These are phyloP conservation scores for Wickerhamomyces bisporus DNA, from an alignment of 805 yeast species.

Conservation along the genomic window DNA sequence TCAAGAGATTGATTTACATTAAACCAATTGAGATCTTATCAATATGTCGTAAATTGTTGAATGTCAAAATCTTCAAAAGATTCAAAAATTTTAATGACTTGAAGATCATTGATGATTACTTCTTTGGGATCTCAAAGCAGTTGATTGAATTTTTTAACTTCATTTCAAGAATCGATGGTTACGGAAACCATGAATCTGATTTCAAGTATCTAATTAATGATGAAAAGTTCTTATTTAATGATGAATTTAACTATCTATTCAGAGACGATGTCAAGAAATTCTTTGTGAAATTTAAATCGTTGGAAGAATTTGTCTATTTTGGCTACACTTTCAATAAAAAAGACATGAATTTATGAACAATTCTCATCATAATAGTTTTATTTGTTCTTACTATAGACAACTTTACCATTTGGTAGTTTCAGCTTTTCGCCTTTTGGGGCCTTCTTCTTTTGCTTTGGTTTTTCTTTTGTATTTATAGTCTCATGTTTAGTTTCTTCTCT, in stretches of 20 bases:
- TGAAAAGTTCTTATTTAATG: slow-evolving; percentile 1
- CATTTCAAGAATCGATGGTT: slow-evolving; percentile 15
- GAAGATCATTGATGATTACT: slow-evolving; percentile 15
- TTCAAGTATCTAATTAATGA: not conserved
- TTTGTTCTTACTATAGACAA: slow-evolving; percentile 30
- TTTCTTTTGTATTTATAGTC: slow-evolving; percentile 6
- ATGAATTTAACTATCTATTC: slow-evolving; percentile 4
- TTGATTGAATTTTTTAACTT: slow-evolving; percentile 16
- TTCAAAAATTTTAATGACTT: slow-evolving; percentile 7
- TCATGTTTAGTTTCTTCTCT: slow-evolving; percentile 5
- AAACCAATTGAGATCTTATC: slow-evolving; percentile 4
- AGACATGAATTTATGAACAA: not conserved
- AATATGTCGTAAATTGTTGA: slow-evolving; percentile 7
- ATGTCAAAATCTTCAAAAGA: slow-evolving; percentile 9
- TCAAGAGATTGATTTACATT: not conserved
- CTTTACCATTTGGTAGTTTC: slow-evolving; percentile 59
- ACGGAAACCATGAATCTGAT: slow-evolving; percentile 7
- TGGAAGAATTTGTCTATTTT: slow-evolving; percentile 3
- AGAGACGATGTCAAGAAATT: slow-evolving; percentile 2
- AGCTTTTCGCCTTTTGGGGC: slow-evolving; percentile 37
- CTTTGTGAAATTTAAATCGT: not conserved
- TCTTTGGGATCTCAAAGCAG: slow-evolving; percentile 11
- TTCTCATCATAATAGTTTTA: not conserved
- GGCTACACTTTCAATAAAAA: slow-evolving; percentile 1
- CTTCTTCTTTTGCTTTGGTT: slow-evolving; percentile 23